phyloP scores from a whole-genome alignment of 108 stramenopile species.

The Nannochloropsis gaditana region DNA sequence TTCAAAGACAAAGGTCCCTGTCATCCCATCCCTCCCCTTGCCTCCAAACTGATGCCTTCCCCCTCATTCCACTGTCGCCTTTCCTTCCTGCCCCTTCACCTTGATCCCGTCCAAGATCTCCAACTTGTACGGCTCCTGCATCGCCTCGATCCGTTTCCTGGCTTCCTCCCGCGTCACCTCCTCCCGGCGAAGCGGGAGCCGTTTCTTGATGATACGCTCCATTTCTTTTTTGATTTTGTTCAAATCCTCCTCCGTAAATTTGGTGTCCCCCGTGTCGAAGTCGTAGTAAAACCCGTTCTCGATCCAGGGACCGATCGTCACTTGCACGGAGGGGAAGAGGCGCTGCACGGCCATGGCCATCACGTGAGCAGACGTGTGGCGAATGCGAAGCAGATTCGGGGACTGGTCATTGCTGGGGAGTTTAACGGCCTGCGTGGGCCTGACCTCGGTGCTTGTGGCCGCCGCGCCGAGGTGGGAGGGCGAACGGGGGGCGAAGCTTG shows the following conservation, averaged over 20 bases:
- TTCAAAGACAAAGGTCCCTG: no score
- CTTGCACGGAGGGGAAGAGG: constrained; percentile 82
- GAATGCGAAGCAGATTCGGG: constrained; percentile 70
- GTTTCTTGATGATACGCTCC: constrained; percentile 83
- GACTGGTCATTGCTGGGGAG: constrained; percentile 92
- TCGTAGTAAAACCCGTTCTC: constrained; percentile 97
- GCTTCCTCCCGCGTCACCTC: constrained; percentile 86
- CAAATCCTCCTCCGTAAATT: constrained; percentile 73
- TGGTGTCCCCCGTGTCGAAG: constrained; percentile 69
- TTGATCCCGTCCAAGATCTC: constrained; percentile 84
- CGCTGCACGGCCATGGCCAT: constrained; percentile 98
- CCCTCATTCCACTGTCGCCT: not conserved
- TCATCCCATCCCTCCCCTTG: not conserved
- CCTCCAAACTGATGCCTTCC: not conserved
- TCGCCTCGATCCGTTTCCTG: constrained; percentile 65
- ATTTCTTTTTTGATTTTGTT: constrained; percentile 87
- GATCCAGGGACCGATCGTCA: constrained; percentile 97
- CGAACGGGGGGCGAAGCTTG: not conserved
- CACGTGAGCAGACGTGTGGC: constrained; percentile 92
- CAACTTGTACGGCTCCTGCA: constrained; percentile 84
- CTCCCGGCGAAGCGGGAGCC: constrained; percentile 75
- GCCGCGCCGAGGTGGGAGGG: constrained; percentile 6
- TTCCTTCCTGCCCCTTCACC: constrained; percentile 26
- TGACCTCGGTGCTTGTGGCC: not conserved
- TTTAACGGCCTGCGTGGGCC: constrained; percentile 40